Conservation (phyloP, 2,329 filamentous ascomycete genomes). For the Hypoxylon sp. region DNA sequence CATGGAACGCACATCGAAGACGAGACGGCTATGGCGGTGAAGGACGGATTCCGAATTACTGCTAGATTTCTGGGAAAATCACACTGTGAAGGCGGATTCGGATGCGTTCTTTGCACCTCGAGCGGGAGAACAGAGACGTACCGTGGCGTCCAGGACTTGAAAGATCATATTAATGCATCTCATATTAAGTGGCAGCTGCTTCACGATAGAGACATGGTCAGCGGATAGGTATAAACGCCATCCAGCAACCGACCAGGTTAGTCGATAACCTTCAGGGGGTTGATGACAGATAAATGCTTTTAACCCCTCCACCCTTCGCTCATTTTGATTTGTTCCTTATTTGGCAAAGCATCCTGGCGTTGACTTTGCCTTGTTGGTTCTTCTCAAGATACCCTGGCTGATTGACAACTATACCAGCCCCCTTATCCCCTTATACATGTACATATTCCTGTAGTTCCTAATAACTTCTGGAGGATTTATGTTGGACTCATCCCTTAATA, state of each 20-base stretch:
- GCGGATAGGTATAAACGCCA: neutral
- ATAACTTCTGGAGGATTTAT: neutral
- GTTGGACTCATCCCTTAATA: neutral
- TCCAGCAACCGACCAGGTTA: neutral
- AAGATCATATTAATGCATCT: slow-evolving; percentile 56
- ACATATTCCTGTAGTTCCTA: neutral
- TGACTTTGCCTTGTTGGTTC: neutral
- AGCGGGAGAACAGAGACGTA: slow-evolving; percentile 56
- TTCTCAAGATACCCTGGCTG: slow-evolving; percentile 20
- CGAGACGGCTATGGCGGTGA: slow-evolving; percentile 50
- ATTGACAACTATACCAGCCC: neutral
- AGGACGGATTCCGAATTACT: slow-evolving; percentile 59
- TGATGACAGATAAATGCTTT: neutral
- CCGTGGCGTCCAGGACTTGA: slow-evolving; percentile 52
- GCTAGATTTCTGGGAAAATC: slow-evolving; percentile 60
- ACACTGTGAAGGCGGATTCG: slow-evolving; percentile 56
- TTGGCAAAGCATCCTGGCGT: neutral
- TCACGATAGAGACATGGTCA: slow-evolving; percentile 57
- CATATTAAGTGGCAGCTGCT: slow-evolving; percentile 62
- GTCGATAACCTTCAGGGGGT: neutral
- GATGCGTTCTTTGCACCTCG: slow-evolving; percentile 59
- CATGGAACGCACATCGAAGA: slow-evolving; percentile 35
- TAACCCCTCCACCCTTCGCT: neutral
- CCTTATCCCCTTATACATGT: neutral
- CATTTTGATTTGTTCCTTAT: neutral